Evolutionary conservation across 345 rosid genomes (phyloP).

Genomic region (Hypericum androsaemum): DNA sequence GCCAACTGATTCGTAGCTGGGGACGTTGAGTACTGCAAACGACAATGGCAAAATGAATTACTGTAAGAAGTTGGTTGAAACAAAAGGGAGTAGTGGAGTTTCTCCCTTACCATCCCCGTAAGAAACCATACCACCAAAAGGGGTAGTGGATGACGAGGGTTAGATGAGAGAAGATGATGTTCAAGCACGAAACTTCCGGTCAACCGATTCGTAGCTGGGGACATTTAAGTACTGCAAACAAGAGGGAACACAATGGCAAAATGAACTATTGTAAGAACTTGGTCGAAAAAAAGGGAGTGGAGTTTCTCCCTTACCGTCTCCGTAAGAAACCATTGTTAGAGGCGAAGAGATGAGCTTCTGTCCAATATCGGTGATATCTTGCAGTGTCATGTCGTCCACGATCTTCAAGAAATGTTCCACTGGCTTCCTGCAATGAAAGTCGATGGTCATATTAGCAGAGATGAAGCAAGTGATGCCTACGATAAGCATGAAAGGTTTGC

Average conservation of each 20-base stretch:
- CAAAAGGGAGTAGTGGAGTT: too few relatives aligned
- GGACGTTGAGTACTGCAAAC: too few relatives aligned
- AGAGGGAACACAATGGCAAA: not conserved
- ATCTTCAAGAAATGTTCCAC: too few relatives aligned
- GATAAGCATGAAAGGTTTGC: not conserved
- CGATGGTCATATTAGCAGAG: too few relatives aligned
- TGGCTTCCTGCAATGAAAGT: too few relatives aligned
- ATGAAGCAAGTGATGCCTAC: too few relatives aligned
- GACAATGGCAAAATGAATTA: too few relatives aligned
- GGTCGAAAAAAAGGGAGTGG: not conserved
- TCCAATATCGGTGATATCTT: constrained; percentile 34
- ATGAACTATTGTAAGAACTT: not conserved
- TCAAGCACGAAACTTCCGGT: constrained; percentile 40
- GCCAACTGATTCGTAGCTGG: too few relatives aligned
- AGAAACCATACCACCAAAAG: too few relatives aligned
- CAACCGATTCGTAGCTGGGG: constrained; percentile 57
- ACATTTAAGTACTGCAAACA: constrained; percentile 45
- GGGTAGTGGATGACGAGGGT: not conserved
- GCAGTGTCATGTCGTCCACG: too few relatives aligned
- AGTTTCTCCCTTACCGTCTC: constrained; percentile 57
- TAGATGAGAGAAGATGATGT: not conserved
- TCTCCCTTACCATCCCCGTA: constrained; percentile 75
- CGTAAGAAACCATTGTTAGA: constrained; percentile 75
- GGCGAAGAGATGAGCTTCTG: constrained; percentile 57
- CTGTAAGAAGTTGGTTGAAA: not conserved